Base-by-base conservation (phyloP, 179 eudicot genomes). In the Pouteria campechiana region DNA sequence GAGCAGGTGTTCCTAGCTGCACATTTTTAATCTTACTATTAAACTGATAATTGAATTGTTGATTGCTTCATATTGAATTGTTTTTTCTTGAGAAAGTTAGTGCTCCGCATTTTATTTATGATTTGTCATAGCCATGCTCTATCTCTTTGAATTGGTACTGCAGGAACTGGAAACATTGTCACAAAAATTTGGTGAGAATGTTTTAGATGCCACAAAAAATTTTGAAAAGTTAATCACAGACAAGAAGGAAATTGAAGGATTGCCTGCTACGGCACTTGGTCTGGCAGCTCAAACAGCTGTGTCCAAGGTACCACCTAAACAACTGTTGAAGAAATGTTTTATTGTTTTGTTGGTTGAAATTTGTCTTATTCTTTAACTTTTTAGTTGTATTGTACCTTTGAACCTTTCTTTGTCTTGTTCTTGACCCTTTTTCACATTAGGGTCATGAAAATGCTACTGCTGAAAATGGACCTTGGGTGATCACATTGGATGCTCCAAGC, bases 401-500 rank as follows among this genome's bases (percentile, higher is more conserved):
- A 28, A 39, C 35, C 41, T 31, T 11, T 7, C 32, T 16, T 18
- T 17, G 16, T 53, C 43, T 25, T 29, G 11, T 16, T 11, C 24
- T 27, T 19, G 2, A 48, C 24, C n/a, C n/a, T n/a, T n/a, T 23
- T 37, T 5, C 27, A 27, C 41, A n/a, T 19, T 59, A 92, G 99
- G 99, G 94, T 29, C 94, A 92, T 69, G 85, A 92, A 68, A 74
- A 83, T 63, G 99, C 99, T 52, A 83, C 80, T 44, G 76, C 96
- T 37, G 94, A 92, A 61, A 61, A 73, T 64, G 99, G 99, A 14
- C 99, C 99, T 1, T 92, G 99, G 99, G 40, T 87, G 28, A 87
- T 92, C 48, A 92, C 99, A 36, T 61, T 92, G 70, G 96, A 92
- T 54, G 93, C 76, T 48, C 99, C 96, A 46, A 87, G 94, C 67